A percentile compares a stretch with the other conserved stretches of the same genome.
Evolutionary conservation across 192 early-diverging fungal species (phyloP).

Genomic region (Gonapodya sp.): DNA sequence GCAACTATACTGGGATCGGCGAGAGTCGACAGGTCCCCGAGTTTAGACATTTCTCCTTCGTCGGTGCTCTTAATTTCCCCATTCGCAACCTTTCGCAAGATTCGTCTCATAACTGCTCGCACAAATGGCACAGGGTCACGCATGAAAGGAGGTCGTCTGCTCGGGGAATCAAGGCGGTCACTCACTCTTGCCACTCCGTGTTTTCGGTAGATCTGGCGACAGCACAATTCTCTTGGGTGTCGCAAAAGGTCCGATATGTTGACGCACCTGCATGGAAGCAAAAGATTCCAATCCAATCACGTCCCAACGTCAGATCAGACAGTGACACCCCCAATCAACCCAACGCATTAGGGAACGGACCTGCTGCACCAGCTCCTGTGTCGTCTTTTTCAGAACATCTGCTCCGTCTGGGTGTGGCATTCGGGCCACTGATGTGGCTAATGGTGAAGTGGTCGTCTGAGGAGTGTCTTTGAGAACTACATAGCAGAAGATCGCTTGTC

Average conservation of each 20-base stretch:
- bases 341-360: background rate
- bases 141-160: background rate
- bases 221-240: conserved; percentile 79
- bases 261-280: conserved; percentile 66
- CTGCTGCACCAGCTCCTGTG: background rate
- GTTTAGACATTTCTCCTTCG: conserved; percentile 38
- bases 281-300: conserved; percentile 51
- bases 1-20: conserved; percentile 50
- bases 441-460: background rate
- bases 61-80: conserved; percentile 45
- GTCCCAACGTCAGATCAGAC: too few relatives aligned
- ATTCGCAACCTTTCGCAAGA: conserved; percentile 86
- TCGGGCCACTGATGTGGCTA: background rate
- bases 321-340: too few relatives aligned
- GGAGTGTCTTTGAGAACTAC: conserved; percentile 61
- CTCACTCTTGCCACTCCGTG: conserved; percentile 75
- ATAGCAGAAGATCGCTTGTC: conserved; percentile 84
- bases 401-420: conserved; percentile 31
- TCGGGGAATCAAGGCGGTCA: background rate
- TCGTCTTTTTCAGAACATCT: conserved; percentile 44
- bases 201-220: conserved; percentile 86
- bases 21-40: conserved; percentile 86
- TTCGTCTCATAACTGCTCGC: conserved; percentile 67
- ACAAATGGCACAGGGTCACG: too few relatives aligned
- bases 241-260: conserved; percentile 91